Conservation (phyloP, 2,329 filamentous ascomycete genomes). For the Botrytis byssoidea region DNA sequence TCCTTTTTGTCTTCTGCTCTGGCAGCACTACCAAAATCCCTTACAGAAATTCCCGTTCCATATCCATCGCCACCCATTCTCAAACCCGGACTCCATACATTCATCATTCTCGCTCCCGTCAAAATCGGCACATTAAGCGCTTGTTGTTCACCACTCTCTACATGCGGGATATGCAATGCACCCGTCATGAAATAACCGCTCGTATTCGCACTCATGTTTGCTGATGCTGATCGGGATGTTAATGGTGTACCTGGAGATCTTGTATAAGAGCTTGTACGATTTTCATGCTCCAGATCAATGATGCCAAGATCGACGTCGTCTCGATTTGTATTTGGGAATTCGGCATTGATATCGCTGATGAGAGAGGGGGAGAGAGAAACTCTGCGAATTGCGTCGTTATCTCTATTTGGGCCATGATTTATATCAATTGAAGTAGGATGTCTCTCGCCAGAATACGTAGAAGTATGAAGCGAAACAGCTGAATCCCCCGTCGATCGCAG, state of each 20-base stretch:
- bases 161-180: not conserved
- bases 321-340: not conserved
- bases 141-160: not conserved
- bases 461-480: not conserved
- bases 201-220: not conserved
- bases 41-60: not conserved
- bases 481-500: not conserved
- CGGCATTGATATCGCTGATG: not conserved
- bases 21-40: no score
- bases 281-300: slow-evolving; percentile 14
- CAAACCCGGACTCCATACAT: not conserved
- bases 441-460: not conserved
- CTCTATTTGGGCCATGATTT: not conserved
- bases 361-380: slow-evolving; percentile 4
- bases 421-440: not conserved
- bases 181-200: slow-evolving; percentile 2
- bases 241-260: not conserved
- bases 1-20: not conserved
- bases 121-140: slow-evolving; percentile 16
- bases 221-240: not conserved
- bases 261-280: not conserved
- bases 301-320: slow-evolving; percentile 10
- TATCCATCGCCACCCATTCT: not conserved
- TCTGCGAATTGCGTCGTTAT: not conserved
- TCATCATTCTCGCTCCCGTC: slow-evolving; percentile 11